Evolutionary conservation across 352 stramenopile species (phyloP).

Genomic region (Globisporangium canariense): DNA sequence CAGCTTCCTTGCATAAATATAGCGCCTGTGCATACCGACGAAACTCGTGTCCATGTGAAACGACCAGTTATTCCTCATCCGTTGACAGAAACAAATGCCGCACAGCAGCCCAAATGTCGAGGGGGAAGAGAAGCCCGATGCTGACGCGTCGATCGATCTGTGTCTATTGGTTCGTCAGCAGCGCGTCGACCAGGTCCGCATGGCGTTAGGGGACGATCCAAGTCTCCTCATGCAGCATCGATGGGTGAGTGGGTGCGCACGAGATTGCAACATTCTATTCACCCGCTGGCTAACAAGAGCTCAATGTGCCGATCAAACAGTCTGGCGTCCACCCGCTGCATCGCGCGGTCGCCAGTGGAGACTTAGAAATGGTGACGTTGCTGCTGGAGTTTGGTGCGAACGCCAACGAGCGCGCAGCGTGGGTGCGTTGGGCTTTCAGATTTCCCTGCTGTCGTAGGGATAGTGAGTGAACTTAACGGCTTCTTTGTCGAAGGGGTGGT

Average conservation of each 20-base stretch:
- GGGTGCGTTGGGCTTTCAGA: conserved; percentile 28
- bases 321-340: conserved; percentile 63
- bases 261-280: neutral
- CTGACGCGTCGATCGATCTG: conserved; percentile 25
- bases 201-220: conserved; percentile 29
- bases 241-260: conserved; percentile 46
- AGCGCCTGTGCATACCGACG: no score
- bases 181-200: conserved; percentile 30
- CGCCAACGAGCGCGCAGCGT: conserved; percentile 56
- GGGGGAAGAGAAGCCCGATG: neutral
- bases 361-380: conserved; percentile 40
- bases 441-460: neutral
- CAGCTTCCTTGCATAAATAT: no score
- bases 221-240: conserved; percentile 39
- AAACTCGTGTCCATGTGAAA: neutral
- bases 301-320: conserved; percentile 20
- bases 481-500: conserved; percentile 49
- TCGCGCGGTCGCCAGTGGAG: conserved; percentile 46
- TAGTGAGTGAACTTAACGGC: neutral
- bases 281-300: neutral
- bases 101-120: neutral
- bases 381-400: conserved; percentile 46
- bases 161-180: conserved; percentile 55
- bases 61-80: neutral
- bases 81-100: neutral